phyloP scores from a whole-genome alignment of 1,284 basidiomycete species.

The Cutaneotrichosporon sp. region DNA sequence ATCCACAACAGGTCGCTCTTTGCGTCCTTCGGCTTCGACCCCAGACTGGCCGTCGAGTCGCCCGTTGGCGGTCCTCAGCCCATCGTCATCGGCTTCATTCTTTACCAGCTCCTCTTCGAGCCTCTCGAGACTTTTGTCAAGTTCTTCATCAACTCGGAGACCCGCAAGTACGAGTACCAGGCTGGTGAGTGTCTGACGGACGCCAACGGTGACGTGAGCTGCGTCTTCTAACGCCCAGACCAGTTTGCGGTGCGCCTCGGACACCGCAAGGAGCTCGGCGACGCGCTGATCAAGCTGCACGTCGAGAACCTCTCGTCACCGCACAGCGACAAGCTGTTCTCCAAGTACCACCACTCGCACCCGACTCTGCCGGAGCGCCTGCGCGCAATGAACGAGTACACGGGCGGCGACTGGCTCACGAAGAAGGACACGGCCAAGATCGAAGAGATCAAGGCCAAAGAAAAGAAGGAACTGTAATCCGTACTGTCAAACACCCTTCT shows the following conservation, averaged over 20 bases:
- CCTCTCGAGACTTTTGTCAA: slow-evolving; percentile 74
- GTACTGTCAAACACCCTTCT: too few species aligned
- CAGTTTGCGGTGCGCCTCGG: slow-evolving; percentile 45
- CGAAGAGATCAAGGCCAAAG: slow-evolving; percentile 5
- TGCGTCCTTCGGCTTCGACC: slow-evolving; percentile 75
- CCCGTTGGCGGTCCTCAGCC: slow-evolving; percentile 58
- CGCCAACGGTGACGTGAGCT: too few species aligned
- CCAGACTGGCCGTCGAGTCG: slow-evolving; percentile 55
- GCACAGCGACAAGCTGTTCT: slow-evolving; percentile 89
- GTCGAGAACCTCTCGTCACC: slow-evolving; percentile 86
- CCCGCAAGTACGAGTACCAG: slow-evolving; percentile 80
- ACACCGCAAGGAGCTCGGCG: slow-evolving; percentile 60
- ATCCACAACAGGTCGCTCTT: slow-evolving; percentile 79
- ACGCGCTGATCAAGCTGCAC: slow-evolving; percentile 74
- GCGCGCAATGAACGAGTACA: slow-evolving; percentile 63
- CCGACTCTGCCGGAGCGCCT: slow-evolving; percentile 83
- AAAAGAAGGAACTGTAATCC: slow-evolving; percentile 13
- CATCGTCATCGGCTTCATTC: slow-evolving; percentile 79
- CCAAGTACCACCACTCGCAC: slow-evolving; percentile 87
- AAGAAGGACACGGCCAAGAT: slow-evolving; percentile 4
- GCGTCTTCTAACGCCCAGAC: slow-evolving; percentile 25
- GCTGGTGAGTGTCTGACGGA: slow-evolving; percentile 77
- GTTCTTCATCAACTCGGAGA: slow-evolving; percentile 72
- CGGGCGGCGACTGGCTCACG: slow-evolving; percentile 11
- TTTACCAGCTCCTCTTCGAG: slow-evolving; percentile 80